Conservation (phyloP, 2,329 filamentous ascomycete genomes). For the Kalaharituber pfeilii region DNA sequence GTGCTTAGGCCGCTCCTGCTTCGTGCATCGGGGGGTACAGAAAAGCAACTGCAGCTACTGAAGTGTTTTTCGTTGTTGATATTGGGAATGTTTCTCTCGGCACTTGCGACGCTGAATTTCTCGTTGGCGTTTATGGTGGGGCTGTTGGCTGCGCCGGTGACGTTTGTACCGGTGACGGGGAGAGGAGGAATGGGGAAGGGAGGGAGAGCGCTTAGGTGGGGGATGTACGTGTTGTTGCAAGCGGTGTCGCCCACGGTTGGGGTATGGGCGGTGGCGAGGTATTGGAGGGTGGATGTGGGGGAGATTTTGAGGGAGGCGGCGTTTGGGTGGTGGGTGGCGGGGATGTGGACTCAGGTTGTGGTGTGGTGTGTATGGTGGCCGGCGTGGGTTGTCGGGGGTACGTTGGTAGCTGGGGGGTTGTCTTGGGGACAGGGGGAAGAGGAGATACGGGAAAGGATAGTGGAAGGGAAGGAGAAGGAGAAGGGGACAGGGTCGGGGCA, state of each 20-base stretch:
- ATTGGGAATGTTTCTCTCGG: slow-evolving; percentile 77
- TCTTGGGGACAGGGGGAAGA: not conserved
- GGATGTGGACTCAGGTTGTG: slow-evolving; percentile 72
- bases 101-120: slow-evolving; percentile 91
- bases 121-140: slow-evolving; percentile 74
- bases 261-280: slow-evolving; percentile 34
- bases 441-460: not conserved
- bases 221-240: slow-evolving; percentile 37
- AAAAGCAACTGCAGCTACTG: slow-evolving; percentile 57
- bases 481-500: no score
- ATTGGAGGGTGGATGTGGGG: slow-evolving; percentile 35
- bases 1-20: slow-evolving; percentile 38
- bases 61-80: slow-evolving; percentile 87
- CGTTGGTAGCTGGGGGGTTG: slow-evolving; percentile 1
- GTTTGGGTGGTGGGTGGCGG: slow-evolving; percentile 78
- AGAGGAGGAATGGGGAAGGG: slow-evolving; percentile 14
- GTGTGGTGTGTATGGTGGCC: slow-evolving; percentile 97
- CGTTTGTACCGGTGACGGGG: slow-evolving; percentile 46
- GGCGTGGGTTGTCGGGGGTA: slow-evolving; percentile 52
- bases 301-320: slow-evolving; percentile 53
- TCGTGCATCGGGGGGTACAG: slow-evolving; percentile 28
- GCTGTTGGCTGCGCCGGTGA: slow-evolving; percentile 57
- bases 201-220: slow-evolving; percentile 28
- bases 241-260: slow-evolving; percentile 42
- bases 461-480: not conserved